phyloP scores from a whole-genome alignment of 2,329 filamentous ascomycete species.

The Ascochyta koolunga region DNA sequence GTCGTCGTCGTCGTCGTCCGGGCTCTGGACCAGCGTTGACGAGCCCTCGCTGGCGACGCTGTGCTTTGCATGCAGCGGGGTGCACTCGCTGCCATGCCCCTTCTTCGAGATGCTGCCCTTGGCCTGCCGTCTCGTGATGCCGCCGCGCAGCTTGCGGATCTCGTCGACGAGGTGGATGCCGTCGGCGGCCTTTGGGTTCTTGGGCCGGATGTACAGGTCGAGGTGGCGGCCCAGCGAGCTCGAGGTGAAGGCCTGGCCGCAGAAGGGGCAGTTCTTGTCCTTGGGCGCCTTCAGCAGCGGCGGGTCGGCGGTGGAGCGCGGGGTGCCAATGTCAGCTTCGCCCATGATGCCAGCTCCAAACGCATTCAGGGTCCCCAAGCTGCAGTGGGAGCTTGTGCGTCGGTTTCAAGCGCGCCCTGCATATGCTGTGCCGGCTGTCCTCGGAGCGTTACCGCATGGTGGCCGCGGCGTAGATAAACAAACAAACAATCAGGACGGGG shows the following conservation, averaged over 20 bases:
- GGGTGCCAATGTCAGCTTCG: constrained; percentile 42
- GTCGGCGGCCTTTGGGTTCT: constrained; percentile 86
- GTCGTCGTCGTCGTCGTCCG: constrained; percentile 25
- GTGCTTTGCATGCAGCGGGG: constrained; percentile 30
- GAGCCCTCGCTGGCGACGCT: constrained; percentile 35
- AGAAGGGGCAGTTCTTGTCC: constrained; percentile 88
- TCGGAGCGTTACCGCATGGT: constrained; percentile 35
- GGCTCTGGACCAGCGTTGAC: constrained; percentile 34
- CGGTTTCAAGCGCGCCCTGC: constrained; percentile 13
- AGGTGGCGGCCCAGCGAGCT: constrained; percentile 85
- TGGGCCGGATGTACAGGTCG: constrained; percentile 91
- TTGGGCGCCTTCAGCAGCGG: constrained; percentile 64
- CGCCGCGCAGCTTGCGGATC: constrained; percentile 80
- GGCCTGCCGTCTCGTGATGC: constrained; percentile 85
- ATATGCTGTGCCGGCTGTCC: constrained; percentile 17
- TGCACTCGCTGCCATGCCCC: constrained; percentile 56
- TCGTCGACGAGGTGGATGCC: constrained; percentile 89
- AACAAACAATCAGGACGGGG: constrained; percentile 7
- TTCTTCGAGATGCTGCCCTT: constrained; percentile 66
- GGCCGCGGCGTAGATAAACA: constrained; percentile 19
- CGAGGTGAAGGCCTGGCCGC: constrained; percentile 87
- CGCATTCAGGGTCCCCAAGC: constrained; percentile 23
- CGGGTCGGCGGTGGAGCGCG: constrained; percentile 15
- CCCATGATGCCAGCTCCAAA: constrained; percentile 27
- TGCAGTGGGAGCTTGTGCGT: constrained; percentile 22